These are phyloP conservation scores for Geum urbanum DNA, from an alignment of 306 rosid species.

Conservation along the genomic window DNA sequence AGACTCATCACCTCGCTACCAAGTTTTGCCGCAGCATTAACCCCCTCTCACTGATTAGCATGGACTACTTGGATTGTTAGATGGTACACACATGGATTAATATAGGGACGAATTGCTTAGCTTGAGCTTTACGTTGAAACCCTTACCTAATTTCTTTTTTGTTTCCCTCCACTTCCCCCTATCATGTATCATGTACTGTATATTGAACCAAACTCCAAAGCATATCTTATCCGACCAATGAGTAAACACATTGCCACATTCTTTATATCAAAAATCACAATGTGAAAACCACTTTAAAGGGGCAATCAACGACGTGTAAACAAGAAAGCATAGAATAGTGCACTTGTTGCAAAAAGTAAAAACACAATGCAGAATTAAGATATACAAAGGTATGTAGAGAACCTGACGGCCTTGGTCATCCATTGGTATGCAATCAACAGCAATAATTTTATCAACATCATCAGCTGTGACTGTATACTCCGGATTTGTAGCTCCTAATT, in stretches of 20 bases:
- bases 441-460: constrained; percentile 85
- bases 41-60: neutral
- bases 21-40: neutral
- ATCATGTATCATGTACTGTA: too few relatives aligned
- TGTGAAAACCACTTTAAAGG: neutral
- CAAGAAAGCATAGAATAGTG: neutral
- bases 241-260: neutral
- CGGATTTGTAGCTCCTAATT: constrained; percentile 94
- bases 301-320: neutral
- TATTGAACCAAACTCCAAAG: neutral
- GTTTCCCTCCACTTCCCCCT: neutral
- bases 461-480: constrained; percentile 90
- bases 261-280: neutral
- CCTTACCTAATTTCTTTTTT: neutral
- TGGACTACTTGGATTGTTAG: neutral
- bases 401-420: constrained; percentile 94
- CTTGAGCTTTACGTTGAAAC: neutral
- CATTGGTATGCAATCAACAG: constrained; percentile 99
- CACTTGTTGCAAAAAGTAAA: constrained; percentile 1
- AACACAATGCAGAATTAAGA: neutral
- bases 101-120: neutral
- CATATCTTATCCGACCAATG: neutral
- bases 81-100: neutral
- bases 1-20: too few relatives aligned
- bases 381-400: constrained; percentile 24